Evolutionary conservation across 805 yeast species (phyloP), one percentile per base, ranked within the genome.

Genomic region (Saturnispora sekii): DNA sequence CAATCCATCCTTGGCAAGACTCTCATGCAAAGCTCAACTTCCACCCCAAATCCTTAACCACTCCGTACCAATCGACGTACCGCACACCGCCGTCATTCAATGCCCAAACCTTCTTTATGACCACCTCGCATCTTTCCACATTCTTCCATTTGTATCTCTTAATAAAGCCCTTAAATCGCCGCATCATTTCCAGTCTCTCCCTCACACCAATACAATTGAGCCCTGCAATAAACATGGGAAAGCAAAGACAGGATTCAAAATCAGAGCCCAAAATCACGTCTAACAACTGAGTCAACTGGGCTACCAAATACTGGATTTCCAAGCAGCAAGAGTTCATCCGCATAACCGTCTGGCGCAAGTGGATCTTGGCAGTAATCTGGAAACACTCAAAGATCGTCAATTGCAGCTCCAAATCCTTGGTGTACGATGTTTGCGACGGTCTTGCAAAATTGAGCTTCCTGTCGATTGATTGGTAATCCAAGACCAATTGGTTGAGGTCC

Each of bases 201-300:
- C 53, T 63, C n/a, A 56, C 57, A 1, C 73, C 69, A 5, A 75
- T 71, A 51, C 83, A 73, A 57, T 79, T 79, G 55, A 84, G 73
- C 1, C 90, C 94, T 1, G 87, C 82, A 16, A 85, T 76, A 57
- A 85, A 85, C 50, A 84, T 60, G 0, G 95, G 94, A 60, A 85
- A 84, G 34, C 84, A 80, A 12, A 84, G 60, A 1, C 82, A 76
- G 3, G 85, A 79, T 54, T 84, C 88, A 36, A 83, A 80, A 1
- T 76, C 72, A 0, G 90, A 69, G 2, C 76, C 85, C 32, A 84
- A 55, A 4, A 84, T 69, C 3, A 75, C 68, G 51, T 81, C 85
- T 18, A 84, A 60, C 46, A 81, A 70, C 43, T 73, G 68, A 21
- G 73, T 55, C 44, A 83, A 64, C 49, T 77, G 79, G 42, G 68